Evolutionary conservation across 2,329 filamentous ascomycete genomes (phyloP).

Genomic region (Davidsoniella eucalypti): DNA sequence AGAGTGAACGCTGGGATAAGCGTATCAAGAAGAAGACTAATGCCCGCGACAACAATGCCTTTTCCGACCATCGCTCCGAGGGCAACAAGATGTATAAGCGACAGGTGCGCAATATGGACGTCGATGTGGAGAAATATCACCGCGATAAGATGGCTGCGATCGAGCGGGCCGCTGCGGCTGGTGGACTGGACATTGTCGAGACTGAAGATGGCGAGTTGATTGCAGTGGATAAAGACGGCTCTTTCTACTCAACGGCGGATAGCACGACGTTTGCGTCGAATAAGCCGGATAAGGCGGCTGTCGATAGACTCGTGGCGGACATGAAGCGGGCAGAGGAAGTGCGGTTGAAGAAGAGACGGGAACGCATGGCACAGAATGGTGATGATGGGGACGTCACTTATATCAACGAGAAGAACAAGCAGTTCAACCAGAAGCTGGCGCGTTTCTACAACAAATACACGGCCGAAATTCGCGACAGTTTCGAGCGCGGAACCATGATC

Average conservation of each 20-base stretch:
- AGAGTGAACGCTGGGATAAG: constrained; percentile 87
- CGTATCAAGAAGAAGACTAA: constrained; percentile 71
- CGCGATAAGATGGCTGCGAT: constrained; percentile 72
- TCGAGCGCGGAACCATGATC: constrained; percentile 93
- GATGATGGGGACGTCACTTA: constrained; percentile 90
- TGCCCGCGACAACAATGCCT: constrained; percentile 71
- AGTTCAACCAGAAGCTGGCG: constrained; percentile 95
- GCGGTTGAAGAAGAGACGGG: constrained; percentile 69
- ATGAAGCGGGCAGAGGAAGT: constrained; percentile 77
- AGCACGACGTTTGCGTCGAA: constrained; percentile 68
- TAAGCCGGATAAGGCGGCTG: constrained; percentile 69
- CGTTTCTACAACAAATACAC: constrained; percentile 99
- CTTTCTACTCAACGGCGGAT: constrained; percentile 80
- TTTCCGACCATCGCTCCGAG: constrained; percentile 76
- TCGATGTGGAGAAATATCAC: constrained; percentile 70
- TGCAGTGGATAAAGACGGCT: constrained; percentile 79
- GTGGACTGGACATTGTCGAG: constrained; percentile 83
- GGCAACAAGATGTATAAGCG: constrained; percentile 88
- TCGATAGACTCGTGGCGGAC: constrained; percentile 77
- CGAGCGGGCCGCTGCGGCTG: constrained; percentile 67
- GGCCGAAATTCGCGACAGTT: constrained; percentile 88
- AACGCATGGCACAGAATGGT: constrained; percentile 59
- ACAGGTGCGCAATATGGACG: constrained; percentile 60
- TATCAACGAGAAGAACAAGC: constrained; percentile 99
- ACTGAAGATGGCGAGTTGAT: constrained; percentile 90